Evolutionary conservation across 1,284 basidiomycete species (phyloP), one percentile per base, ranked within the genome.

Genomic region (Caloboletus inedulis): DNA sequence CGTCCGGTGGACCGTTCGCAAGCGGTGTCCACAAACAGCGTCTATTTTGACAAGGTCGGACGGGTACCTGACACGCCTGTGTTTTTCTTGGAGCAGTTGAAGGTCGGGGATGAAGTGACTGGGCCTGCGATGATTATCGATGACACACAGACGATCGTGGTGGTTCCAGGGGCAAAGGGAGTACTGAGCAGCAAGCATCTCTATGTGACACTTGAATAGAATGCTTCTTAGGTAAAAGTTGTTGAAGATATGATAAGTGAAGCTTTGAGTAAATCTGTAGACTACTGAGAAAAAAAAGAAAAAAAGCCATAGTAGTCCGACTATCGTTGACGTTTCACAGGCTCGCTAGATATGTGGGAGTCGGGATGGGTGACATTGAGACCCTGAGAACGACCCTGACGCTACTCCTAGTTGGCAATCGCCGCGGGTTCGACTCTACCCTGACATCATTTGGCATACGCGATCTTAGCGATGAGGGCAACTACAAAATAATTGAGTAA

Each of bases 91-190:
- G 81, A 81, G 40, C 72, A 77, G 12, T 68, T 98, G 48, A 72
- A 73, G 0, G 71, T 82, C 5, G 94, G 94, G 4, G 85, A 91
- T 53, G 72, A 76, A 27, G 76, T 98, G 30, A 66, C 76, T 30
- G 93, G 94, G 0, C 93, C 94, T 3, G 90, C 91, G 21, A 86
- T 95, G 79, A 84, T 96, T 55, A 89, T 97, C 59, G 94, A 97
- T 69, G 77, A 91, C 62, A 97, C 94, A 14, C 94, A 96, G 74
- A 96, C 93, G 25, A 91, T 96, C 56, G 84, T 94, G 34, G 68
- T 95, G 3, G 81, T 90, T 16, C 88, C 89, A 0, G 81, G 77
- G 7, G 82, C 87, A 39, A 80, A 70, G 62, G 87, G 82, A 5
- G 72, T 86, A 3, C 63, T 90, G 52, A 82, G 85, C 49, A 84